Evolutionary conservation across 116 monocot genomes (phyloP).

Genomic region (Trichopus zeylanicus): DNA sequence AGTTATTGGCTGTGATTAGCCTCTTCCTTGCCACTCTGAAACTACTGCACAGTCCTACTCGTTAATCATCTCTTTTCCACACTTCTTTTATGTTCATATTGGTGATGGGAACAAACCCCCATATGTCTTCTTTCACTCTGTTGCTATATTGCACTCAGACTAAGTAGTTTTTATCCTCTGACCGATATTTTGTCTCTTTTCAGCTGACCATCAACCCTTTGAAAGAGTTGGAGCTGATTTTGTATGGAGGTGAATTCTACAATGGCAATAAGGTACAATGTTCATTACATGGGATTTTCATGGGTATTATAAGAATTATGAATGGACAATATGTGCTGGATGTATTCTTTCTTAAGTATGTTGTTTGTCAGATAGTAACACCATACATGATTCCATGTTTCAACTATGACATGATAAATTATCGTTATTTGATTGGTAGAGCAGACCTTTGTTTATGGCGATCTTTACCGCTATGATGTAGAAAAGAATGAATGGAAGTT

Average conservation of each 20-base stretch:
- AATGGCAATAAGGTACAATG: slow-evolving; percentile 77
- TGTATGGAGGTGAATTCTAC: slow-evolving; percentile 97
- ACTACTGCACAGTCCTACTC: too few relatives aligned
- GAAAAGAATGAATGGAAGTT: slow-evolving; percentile 98
- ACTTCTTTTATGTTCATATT: too few relatives aligned
- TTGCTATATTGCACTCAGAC: too few relatives aligned
- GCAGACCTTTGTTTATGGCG: slow-evolving; percentile 98
- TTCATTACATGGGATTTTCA: neutral
- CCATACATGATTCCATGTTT: neutral
- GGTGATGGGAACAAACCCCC: too few relatives aligned
- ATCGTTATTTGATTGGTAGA: slow-evolving; percentile 10
- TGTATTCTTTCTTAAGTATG: neutral
- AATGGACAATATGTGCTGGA: neutral
- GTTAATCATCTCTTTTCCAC: too few relatives aligned
- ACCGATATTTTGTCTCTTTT: slow-evolving; percentile 7
- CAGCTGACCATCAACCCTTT: slow-evolving; percentile 75
- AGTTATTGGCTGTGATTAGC: too few relatives aligned
- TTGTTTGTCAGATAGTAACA: neutral
- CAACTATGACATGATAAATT: neutral
- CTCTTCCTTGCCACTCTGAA: too few relatives aligned
- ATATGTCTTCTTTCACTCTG: too few relatives aligned
- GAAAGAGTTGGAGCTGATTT: slow-evolving; percentile 79
- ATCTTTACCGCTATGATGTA: slow-evolving; percentile 93
- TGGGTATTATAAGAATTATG: neutral
- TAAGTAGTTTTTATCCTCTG: too few relatives aligned